A percentile compares a stretch with the other conserved stretches of the same genome.
phyloP scores from a whole-genome alignment of 108 stramenopile species.

The Cyclotella choctawhatcheeana region DNA sequence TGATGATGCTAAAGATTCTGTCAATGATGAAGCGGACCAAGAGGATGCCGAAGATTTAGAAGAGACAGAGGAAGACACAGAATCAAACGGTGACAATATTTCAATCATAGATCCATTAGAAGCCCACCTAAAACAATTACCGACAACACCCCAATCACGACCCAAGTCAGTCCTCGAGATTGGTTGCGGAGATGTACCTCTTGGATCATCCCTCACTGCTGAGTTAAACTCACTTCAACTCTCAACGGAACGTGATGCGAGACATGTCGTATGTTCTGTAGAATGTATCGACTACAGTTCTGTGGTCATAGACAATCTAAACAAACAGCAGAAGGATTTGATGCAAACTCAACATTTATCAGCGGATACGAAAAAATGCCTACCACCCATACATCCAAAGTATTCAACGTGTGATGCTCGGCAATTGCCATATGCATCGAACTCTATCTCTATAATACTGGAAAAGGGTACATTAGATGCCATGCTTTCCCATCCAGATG shows the following conservation, averaged over 20 bases:
- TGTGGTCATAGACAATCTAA: conserved; percentile 62
- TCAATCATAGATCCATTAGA: not conserved
- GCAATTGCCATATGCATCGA: conserved; percentile 48
- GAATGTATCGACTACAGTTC: conserved; percentile 77
- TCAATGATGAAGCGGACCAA: too few species aligned
- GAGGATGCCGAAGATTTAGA: conserved; percentile 12
- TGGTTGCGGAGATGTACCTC: conserved; percentile 84
- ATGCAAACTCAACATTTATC: not conserved
- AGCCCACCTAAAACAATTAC: not conserved
- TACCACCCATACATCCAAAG: conserved; percentile 26
- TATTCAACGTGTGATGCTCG: conserved; percentile 69
- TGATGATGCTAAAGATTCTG: conserved; percentile 42
- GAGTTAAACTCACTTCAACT: conserved; percentile 44
- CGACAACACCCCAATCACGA: not conserved
- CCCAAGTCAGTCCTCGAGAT: conserved; percentile 77
- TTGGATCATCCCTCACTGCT: conserved; percentile 54
- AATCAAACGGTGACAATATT: too few species aligned
- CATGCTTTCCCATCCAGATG: conserved; percentile 72
- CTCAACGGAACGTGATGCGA: conserved; percentile 19
- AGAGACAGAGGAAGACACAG: not conserved
- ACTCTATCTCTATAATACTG: conserved; percentile 65
- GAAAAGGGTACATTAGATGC: conserved; percentile 91
- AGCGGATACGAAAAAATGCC: not conserved
- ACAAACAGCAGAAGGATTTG: conserved; percentile 16
- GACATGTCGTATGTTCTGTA: conserved; percentile 52